These are phyloP conservation scores for Diaporthe nobilis DNA, from an alignment of 2,329 filamentous ascomycete species.

Conservation along the genomic window DNA sequence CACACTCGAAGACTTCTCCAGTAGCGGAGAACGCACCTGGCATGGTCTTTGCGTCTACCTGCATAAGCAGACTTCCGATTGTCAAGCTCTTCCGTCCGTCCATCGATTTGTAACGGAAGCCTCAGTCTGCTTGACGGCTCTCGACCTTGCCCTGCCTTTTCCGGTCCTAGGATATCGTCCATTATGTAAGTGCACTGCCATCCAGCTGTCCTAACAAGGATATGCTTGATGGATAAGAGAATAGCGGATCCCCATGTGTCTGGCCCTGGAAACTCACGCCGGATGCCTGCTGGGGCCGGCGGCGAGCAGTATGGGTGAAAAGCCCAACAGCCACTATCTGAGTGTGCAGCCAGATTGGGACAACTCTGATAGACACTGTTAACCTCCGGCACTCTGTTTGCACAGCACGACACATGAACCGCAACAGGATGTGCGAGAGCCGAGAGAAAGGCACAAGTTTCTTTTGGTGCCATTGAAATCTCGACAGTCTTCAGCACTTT, in stretches of 20 bases:
- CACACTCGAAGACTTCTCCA: too few species aligned
- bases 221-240: not conserved
- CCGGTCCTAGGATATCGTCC: not conserved
- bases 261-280: not conserved
- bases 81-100: not conserved
- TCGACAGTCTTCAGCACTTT: too few species aligned
- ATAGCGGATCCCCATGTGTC: not conserved
- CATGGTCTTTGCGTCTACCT: not conserved
- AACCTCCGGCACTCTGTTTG: not conserved
- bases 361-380: not conserved
- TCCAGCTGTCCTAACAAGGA: not conserved
- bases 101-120: not conserved
- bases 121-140: not conserved
- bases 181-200: not conserved
- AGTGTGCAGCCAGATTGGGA: rapidly evolving
- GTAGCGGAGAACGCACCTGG: rapidly evolving
- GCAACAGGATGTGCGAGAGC: not conserved
- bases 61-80: not conserved
- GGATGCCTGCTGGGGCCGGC: not conserved
- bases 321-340: not conserved
- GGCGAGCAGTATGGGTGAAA: not conserved
- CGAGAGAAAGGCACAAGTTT: too few species aligned
- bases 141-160: not conserved
- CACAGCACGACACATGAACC: not conserved
- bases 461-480: not conserved